These are phyloP conservation scores for Aspergillus carlsbadensis DNA, from an alignment of 495 filamentous ascomycete genomes.

Conservation along the genomic window DNA sequence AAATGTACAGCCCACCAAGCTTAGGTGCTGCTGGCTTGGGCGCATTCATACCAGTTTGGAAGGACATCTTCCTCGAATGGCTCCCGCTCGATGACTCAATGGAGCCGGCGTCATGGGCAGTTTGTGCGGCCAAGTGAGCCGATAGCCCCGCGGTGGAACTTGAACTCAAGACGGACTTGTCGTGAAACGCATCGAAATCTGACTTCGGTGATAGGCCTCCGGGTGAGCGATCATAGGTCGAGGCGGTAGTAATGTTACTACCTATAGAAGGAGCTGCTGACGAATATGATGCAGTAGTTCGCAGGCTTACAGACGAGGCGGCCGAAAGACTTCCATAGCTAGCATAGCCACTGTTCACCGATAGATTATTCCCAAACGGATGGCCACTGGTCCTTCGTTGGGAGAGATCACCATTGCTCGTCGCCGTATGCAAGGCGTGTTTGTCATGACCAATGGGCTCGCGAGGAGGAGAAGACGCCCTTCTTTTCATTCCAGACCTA, in stretches of 20 bases:
- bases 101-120: conserved; percentile 16
- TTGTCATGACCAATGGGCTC: conserved; percentile 73
- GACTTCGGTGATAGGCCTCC: conserved; percentile 66
- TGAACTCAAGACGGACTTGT: conserved; percentile 52
- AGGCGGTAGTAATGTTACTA: conserved; percentile 72
- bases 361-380: conserved; percentile 55
- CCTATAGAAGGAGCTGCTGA: conserved; percentile 66
- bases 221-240: conserved; percentile 72
- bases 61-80: conserved; percentile 43
- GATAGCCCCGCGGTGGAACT: conserved; percentile 55
- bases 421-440: conserved; percentile 50
- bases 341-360: conserved; percentile 56
- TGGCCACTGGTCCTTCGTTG: conserved; percentile 64
- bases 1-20: conserved; percentile 64
- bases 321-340: conserved; percentile 72
- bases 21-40: conserved; percentile 34
- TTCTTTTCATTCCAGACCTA: conserved; percentile 67
- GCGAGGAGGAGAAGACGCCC: conserved; percentile 76
- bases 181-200: conserved; percentile 48
- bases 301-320: conserved; percentile 64
- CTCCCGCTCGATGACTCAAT: conserved; percentile 33
- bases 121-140: conserved; percentile 18
- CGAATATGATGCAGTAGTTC: conserved; percentile 69
- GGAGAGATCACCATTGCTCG: conserved; percentile 63
- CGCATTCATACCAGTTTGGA: conserved; percentile 29